A percentile compares a stretch with the other conserved stretches of the same genome.
Conservation (phyloP, 2,329 filamentous ascomycete genomes). For the Penicillium expansum region DNA sequence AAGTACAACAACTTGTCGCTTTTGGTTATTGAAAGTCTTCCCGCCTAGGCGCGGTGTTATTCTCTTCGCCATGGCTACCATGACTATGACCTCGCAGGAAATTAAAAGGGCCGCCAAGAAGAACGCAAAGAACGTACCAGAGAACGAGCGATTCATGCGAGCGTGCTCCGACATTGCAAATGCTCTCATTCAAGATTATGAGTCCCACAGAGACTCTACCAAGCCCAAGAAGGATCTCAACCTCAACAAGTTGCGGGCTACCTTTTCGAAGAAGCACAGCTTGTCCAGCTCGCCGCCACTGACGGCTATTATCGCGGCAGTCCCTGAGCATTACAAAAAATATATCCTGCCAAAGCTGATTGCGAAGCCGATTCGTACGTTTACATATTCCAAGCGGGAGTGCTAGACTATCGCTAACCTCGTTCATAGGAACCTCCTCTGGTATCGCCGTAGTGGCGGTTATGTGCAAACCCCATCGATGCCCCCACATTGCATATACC, state of each 20-base stretch:
- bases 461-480: constrained; percentile 98
- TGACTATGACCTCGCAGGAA: constrained; percentile 58
- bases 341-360: constrained; percentile 95
- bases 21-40: not conserved
- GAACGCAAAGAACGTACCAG: constrained; percentile 74
- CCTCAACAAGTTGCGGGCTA: constrained; percentile 80
- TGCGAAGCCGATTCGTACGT: constrained; percentile 86
- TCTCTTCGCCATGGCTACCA: constrained; percentile 57
- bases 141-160: constrained; percentile 90
- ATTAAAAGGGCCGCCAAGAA: constrained; percentile 58
- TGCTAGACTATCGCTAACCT: constrained; percentile 14
- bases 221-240: constrained; percentile 83
- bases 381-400: not conserved
- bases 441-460: constrained; percentile 98
- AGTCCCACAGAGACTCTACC: constrained; percentile 70
- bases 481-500: constrained; percentile 96
- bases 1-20: not conserved
- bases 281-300: constrained; percentile 83
- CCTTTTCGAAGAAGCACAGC: constrained; percentile 89
- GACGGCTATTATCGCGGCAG: constrained; percentile 94
- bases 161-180: constrained; percentile 96
- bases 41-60: constrained; percentile 14
- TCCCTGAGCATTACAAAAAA: constrained; percentile 99
- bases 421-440: constrained; percentile 75
- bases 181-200: constrained; percentile 89